Conservation (phyloP, 495 filamentous ascomycete species). For the Beverwykella pulmonaria region DNA sequence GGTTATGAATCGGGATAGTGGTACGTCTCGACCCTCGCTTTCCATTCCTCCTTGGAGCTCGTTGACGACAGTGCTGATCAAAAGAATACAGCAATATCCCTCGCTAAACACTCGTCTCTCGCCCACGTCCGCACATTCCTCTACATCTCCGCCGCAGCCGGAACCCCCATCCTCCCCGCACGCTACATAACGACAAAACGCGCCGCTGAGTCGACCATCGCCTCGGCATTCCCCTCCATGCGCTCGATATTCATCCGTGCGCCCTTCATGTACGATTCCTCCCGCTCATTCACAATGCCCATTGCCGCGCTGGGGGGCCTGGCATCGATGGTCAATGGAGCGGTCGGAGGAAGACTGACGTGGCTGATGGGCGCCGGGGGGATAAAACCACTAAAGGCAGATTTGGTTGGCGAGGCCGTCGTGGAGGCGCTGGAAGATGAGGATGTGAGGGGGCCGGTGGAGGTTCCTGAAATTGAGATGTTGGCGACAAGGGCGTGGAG, state of each 20-base stretch:
- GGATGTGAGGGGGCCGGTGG: constrained; percentile 43
- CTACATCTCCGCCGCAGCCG: constrained; percentile 86
- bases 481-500: constrained; percentile 48
- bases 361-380: constrained; percentile 78
- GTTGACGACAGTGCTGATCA: too few species aligned
- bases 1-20: constrained; percentile 92
- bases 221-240: constrained; percentile 69
- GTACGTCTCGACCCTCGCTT: constrained; percentile 48
- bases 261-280: constrained; percentile 86
- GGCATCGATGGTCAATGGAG: constrained; percentile 69
- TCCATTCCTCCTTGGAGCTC: too few species aligned
- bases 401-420: constrained; percentile 71
- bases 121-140: constrained; percentile 70
- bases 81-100: constrained; percentile 60
- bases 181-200: constrained; percentile 92
- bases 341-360: constrained; percentile 71
- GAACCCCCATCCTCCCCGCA: constrained; percentile 76
- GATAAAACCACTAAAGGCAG: constrained; percentile 82
- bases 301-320: constrained; percentile 73
- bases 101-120: constrained; percentile 76
- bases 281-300: constrained; percentile 77
- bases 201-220: constrained; percentile 82
- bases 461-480: constrained; percentile 46
- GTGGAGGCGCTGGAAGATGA: constrained; percentile 48
- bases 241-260: constrained; percentile 80